phyloP scores from a whole-genome alignment of 2,329 filamentous ascomycete species.

The Neospermospora avenae region DNA sequence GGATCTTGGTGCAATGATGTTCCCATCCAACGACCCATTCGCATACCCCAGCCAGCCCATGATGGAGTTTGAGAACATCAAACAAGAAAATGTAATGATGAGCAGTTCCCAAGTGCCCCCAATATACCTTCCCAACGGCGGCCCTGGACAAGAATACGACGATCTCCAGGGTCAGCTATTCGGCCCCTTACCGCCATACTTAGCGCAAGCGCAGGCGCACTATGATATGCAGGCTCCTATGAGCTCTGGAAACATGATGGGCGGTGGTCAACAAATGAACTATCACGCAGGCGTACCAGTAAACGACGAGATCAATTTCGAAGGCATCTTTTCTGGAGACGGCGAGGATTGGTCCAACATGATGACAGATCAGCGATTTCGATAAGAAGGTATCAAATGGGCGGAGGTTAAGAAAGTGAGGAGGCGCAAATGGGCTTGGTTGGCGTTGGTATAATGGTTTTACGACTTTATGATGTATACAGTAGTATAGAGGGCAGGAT shows the following conservation, averaged over 20 bases:
- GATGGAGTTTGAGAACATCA: slow-evolving; percentile 52
- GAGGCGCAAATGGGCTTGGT: neutral
- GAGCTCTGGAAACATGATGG: slow-evolving; percentile 15
- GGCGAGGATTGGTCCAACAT: slow-evolving; percentile 28
- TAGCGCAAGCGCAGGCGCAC: slow-evolving; percentile 38
- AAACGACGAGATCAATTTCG: slow-evolving; percentile 28
- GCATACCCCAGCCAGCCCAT: slow-evolving; percentile 73
- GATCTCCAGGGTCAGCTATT: slow-evolving; percentile 73
- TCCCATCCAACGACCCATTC: slow-evolving; percentile 73
- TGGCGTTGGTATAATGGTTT: neutral
- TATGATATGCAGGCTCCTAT: slow-evolving; percentile 24
- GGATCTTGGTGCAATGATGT: slow-evolving; percentile 76
- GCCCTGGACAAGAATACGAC: slow-evolving; percentile 39
- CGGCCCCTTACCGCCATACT: slow-evolving; percentile 66
- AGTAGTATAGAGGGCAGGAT: too few relatives aligned
- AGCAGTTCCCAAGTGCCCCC: slow-evolving; percentile 12
- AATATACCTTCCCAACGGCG: slow-evolving; percentile 33
- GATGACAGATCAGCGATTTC: slow-evolving; percentile 20
- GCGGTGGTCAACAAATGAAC: slow-evolving; percentile 22
- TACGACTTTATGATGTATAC: slow-evolving; percentile 5
- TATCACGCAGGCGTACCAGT: slow-evolving; percentile 24
- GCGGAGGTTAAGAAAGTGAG: neutral
- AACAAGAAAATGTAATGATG: slow-evolving; percentile 25
- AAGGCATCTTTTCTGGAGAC: slow-evolving; percentile 28
- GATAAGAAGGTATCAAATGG: neutral